Evolutionary conservation across 2,329 filamentous ascomycete genomes (phyloP), one percentile per base, ranked within the genome.

Genomic region (Lachnellula subtilissima): DNA sequence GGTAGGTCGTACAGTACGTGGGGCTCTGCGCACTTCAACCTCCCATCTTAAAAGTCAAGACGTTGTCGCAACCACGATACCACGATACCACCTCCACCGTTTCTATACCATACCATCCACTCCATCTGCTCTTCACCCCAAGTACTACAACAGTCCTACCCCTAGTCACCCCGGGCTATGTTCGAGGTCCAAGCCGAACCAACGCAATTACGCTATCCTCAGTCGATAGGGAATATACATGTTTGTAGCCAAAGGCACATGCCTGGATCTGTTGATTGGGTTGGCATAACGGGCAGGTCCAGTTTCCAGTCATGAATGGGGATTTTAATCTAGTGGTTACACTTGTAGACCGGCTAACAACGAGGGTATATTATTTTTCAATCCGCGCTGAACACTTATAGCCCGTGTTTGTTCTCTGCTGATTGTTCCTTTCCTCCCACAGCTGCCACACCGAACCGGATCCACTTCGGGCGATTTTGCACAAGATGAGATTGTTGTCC

Each of bases 401-500:
- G 40, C 40, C 52, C 40, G 28, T 48, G 15, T 52, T 47, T 17
- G 28, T 23, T 42, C 52, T 45, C 40, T 58, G 52, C 57, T 57
- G 46, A 58, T 54, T 14, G 48, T 42, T 4, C 8, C 36, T 46
- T 15, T 54, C 47, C 58, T 37, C 48, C 19, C 56, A 19, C 49
- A 85, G 83, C 79, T 87, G 54, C 84, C 84, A 54, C 82, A 86
- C 72, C 78, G 81, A 61, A 84, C 82, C 54, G 83, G 83, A 65
- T 80, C 78, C 56, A 76, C 76, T 56, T 74, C 76, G 61, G 77
- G 81, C 64, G 79, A 81, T 62, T 76, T 85, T 58, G 73, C 76
- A 55, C 78, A 82, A 65, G 84, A 87, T 71, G 81, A 85, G 50
- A 76, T 86, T 58, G 77, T 84, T 51, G 73, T 77, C 56, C 81